Base-by-base conservation (phyloP, 2,329 filamentous ascomycete genomes). In the Hymenotorrendiella dingleyae region DNA sequence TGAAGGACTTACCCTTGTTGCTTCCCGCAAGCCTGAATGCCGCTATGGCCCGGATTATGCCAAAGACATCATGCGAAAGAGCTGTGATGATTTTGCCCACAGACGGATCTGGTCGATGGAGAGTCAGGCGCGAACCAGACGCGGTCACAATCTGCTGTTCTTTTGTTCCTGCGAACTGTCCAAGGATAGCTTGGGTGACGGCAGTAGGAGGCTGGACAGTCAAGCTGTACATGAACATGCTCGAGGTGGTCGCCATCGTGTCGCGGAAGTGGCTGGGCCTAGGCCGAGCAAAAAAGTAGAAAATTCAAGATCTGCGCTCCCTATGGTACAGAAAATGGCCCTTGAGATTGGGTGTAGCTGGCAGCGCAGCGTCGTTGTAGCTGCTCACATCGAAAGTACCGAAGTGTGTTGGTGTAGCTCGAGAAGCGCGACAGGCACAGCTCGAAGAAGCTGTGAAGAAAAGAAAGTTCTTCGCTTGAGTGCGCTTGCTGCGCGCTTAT, bases 151-250 rank as follows among this genome's bases (percentile, higher is more conserved):
- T 95, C 68, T 96, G 90, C 73, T 98, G 93, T 68, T 96, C 91
- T 70, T 91, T 94, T 52, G 88, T 95, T 54, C 91, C 90, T 47
- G 88, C 83, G 67, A 97, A 97, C 69, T 97, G 91, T 57, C 93
- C 94, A 47, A 95, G 76, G 53, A 96, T 84, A 52, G 93, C 90
- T 68, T 94, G 85, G 38, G 84, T 89, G 60, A 95, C 81, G 47
- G 88, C 85, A 54, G 89, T 90, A 24, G 93, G 87, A 56, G 87
- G 84, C 68, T 96, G 89, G 61, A 99, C 83, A 56, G 93, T 97
- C 71, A 98, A 76, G 60, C 88, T 93, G 72, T 98, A 98, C 71
- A 98, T 82, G 66, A 96, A 96, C 88, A 96, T 94, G 65, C 91
- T 91, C 54, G 90, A 96, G 49, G 91, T 96, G 64, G 90, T 94